Evolutionary conservation across 148 eudicot species (phyloP).

Genomic region (Pharnaceum exiguum): DNA sequence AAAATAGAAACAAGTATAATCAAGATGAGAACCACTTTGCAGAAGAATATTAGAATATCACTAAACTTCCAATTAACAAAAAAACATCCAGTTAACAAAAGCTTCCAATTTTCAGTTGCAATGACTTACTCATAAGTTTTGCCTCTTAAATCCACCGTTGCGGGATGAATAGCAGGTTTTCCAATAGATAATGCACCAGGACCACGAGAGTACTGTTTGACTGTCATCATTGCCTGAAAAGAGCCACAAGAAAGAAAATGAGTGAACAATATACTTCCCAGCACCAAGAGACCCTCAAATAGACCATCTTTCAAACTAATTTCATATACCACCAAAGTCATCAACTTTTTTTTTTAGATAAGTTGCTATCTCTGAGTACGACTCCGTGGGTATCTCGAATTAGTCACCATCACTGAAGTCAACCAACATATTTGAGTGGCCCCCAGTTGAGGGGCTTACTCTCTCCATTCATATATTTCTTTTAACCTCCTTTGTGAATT

Average conservation of each 20-base stretch:
- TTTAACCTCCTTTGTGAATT: too few relatives aligned
- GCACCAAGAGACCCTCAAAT: too few relatives aligned
- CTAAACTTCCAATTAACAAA: neutral
- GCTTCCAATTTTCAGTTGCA: neutral
- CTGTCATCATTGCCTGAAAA: slow-evolving; percentile 93
- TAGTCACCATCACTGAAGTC: too few relatives aligned
- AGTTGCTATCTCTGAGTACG: too few relatives aligned
- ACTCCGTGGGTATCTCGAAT: too few relatives aligned
- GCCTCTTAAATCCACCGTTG: slow-evolving; percentile 85
- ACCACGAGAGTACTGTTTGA: slow-evolving; percentile 81
- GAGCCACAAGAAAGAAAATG: neutral
- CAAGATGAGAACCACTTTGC: neutral
- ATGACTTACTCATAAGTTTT: slow-evolving; percentile 84
- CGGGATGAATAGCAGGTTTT: slow-evolving; percentile 87
- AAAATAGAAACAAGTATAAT: slow-evolving; percentile 8
- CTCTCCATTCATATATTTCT: too few relatives aligned
- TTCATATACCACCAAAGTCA: too few relatives aligned
- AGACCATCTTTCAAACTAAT: too few relatives aligned
- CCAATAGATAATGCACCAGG: slow-evolving; percentile 70
- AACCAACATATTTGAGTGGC: too few relatives aligned
- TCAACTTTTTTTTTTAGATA: too few relatives aligned
- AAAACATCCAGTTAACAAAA: neutral
- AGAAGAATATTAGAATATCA: neutral
- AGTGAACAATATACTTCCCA: too few relatives aligned
- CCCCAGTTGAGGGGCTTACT: too few relatives aligned